Conservation (phyloP, 1,284 basidiomycete genomes). For the Puccinia triticina region DNA sequence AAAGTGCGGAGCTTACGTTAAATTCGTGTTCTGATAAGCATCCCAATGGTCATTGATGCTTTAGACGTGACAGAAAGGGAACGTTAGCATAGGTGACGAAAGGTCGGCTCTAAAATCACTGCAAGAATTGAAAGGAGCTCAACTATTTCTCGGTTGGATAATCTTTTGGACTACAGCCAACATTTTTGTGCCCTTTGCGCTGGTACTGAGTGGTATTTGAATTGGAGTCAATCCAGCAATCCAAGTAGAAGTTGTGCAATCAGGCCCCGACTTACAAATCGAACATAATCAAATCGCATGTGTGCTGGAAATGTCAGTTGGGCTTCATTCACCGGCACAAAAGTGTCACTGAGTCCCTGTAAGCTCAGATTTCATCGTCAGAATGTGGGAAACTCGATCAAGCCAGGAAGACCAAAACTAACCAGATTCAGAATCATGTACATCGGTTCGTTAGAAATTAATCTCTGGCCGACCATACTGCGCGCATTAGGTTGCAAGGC, state of each 20-base stretch:
- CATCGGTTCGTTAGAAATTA: conserved; percentile 85
- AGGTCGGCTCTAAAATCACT: neutral
- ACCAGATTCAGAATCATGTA: conserved; percentile 56
- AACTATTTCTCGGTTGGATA: conserved; percentile 50
- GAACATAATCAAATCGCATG: conserved; percentile 52
- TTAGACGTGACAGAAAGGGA: neutral
- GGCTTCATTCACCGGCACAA: conserved; percentile 50
- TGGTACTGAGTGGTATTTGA: conserved; percentile 36
- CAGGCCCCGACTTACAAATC: conserved; percentile 36
- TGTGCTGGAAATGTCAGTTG: conserved; percentile 44
- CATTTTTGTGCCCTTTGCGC: conserved; percentile 32
- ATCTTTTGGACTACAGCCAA: conserved; percentile 46
- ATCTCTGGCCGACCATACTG: conserved; percentile 72
- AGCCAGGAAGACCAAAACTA: conserved; percentile 45
- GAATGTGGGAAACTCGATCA: neutral
- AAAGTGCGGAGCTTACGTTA: conserved; percentile 27
- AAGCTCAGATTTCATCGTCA: neutral
- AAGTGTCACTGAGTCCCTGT: conserved; percentile 50
- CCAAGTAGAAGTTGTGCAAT: neutral
- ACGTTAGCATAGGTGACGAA: neutral
- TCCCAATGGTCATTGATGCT: conserved; percentile 45
- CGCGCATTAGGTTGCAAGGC: conserved; percentile 71
- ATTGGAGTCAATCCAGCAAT: neutral
- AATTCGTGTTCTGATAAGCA: conserved; percentile 43
- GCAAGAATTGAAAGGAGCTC: neutral